Base-by-base conservation (phyloP, 495 filamentous ascomycete genomes). In the Podospora tetraspora region DNA sequence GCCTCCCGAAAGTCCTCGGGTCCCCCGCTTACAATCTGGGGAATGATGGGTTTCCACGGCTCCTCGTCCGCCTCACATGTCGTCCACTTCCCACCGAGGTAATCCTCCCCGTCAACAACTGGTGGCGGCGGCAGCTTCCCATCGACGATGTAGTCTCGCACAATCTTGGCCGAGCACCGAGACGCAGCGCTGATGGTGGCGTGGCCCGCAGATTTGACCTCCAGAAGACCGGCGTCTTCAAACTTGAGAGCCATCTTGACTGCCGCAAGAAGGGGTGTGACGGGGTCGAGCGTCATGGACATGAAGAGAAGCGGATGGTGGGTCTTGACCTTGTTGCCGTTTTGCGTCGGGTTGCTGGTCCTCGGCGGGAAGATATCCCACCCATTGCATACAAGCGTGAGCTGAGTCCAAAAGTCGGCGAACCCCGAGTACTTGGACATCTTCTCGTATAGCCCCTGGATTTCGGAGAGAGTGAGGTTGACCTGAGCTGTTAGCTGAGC, bases 231-330 rank as follows among this genome's bases (percentile, higher is more conserved):
- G 0, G 84, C 78, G n/a, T 73, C 75, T 7, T 77, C 68, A 61
- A 84, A 85, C 68, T 77, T 77, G 32, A 73, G 72, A 22, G 84
- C 77, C 84, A 86, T 86, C 59, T 82, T 81, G n/a, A 82, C 76
- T 0, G 81, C 85, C n/a, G 80, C 76, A 22, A 63, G 27, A 6
- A 89, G 72, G 5, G 87, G 83, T 0, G 86, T 88, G 34, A 90
- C 87, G 0, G 88, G 89, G 62, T 91, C 88, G 16, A 83, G 75
- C 0, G 79, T 81, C 72, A 86, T 90, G 62, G 81, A 84, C 2
- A 90, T 74, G 64, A 91, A 85, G 13, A 91, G 76, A 37, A 91
- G 70, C 0, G 88, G 88, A 69, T 86, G 83, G 0, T 82, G 78
- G 4, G 86, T 88, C 19, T 81, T 72, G 67, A 84, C 80, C 19